Conservation (phyloP, 164 flowering plant species). For the Nymphaea colorata region DNA sequence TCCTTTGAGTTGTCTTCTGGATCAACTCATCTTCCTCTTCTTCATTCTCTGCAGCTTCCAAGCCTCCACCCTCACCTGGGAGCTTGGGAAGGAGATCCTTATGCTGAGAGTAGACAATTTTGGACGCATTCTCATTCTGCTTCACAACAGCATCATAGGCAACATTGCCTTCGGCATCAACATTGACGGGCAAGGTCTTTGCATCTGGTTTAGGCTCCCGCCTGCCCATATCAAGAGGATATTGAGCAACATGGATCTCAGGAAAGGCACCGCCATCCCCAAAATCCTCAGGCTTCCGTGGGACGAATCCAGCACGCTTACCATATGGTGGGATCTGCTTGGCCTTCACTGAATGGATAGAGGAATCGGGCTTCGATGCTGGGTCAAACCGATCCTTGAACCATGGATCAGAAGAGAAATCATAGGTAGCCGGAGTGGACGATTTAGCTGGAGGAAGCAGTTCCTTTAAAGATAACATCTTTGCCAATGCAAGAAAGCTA, state of each 20-base stretch:
- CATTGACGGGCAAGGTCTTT: conserved; percentile 62
- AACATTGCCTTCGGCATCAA: conserved; percentile 63
- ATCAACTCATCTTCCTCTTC: conserved; percentile 49
- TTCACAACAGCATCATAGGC: conserved; percentile 80
- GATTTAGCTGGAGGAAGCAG: conserved; percentile 62
- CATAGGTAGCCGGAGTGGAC: conserved; percentile 31
- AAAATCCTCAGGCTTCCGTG: conserved; percentile 70
- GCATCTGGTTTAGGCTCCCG: conserved; percentile 38
- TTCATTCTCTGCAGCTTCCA: conserved; percentile 19
- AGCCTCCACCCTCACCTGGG: conserved; percentile 13
- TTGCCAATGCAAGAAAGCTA: not conserved
- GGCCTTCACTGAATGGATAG: conserved; percentile 17
- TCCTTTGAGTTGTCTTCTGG: conserved; percentile 50
- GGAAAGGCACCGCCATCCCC: conserved; percentile 97
- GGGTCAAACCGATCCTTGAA: conserved; percentile 52
- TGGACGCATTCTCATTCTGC: conserved; percentile 75
- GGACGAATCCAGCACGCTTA: conserved; percentile 60
- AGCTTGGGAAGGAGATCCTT: conserved; percentile 66
- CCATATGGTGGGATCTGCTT: conserved; percentile 53
- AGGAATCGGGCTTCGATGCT: conserved; percentile 24
- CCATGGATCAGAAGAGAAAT: conserved; percentile 80
- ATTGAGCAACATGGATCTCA: conserved; percentile 84
- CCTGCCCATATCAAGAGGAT: conserved; percentile 89
- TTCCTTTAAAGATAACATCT: conserved; percentile 53
- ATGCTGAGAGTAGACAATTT: conserved; percentile 71